Evolutionary conservation across 78 protist genomes (phyloP).

Genomic region (Paratrimastix pyriformis): DNA sequence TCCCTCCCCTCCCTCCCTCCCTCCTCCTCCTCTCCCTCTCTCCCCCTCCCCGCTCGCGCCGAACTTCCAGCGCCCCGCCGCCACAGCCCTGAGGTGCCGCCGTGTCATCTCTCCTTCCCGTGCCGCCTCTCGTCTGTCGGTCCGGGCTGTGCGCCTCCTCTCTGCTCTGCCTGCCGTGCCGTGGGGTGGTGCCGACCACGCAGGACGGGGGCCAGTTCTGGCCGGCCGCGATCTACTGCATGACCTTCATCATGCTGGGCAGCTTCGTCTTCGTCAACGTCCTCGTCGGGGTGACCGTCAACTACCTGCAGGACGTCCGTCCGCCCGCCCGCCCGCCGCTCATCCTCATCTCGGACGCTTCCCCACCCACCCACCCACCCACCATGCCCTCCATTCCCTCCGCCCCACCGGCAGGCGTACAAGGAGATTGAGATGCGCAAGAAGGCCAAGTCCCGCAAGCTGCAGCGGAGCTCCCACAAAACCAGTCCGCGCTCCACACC

Average conservation of each 20-base stretch:
- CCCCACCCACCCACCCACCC: neutral
- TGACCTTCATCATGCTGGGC: constrained; percentile 2
- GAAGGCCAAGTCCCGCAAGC: too few species aligned
- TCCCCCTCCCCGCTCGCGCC: too few species aligned
- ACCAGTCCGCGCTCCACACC: neutral
- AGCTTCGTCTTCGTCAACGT: constrained; percentile 13
- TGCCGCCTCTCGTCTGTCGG: too few species aligned
- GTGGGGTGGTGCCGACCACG: too few species aligned
- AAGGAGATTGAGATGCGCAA: neutral
- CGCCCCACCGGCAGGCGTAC: neutral
- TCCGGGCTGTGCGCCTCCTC: too few species aligned
- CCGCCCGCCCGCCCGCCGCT: neutral
- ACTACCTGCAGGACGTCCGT: neutral
- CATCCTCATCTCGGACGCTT: neutral
- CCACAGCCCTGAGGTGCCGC: too few species aligned
- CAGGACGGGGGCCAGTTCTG: neutral
- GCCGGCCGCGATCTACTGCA: neutral
- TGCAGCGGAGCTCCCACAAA: too few species aligned
- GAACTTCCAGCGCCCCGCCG: too few species aligned
- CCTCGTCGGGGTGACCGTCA: constrained; percentile 7
- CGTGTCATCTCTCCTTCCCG: too few species aligned
- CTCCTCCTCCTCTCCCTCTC: too few species aligned
- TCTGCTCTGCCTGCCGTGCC: too few species aligned
- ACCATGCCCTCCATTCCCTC: neutral
- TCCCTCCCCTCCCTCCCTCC: too few species aligned